phyloP scores from a whole-genome alignment of 1,139 yeast genomes.

The Pichia sp. region DNA sequence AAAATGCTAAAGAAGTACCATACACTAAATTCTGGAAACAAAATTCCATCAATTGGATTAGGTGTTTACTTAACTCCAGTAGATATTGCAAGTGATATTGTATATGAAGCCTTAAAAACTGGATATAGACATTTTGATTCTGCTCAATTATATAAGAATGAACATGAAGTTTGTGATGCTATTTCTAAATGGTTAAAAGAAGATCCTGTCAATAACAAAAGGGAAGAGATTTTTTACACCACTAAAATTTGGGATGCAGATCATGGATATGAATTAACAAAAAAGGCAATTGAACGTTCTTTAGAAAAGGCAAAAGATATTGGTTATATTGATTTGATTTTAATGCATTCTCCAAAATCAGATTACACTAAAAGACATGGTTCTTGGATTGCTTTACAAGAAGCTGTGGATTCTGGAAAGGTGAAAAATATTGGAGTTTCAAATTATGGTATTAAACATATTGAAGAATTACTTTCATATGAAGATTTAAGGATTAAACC shows the following conservation, averaged over 20 bases:
- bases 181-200: constrained; percentile 43
- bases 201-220: constrained; percentile 34
- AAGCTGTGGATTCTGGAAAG: constrained; percentile 31
- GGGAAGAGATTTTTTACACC: constrained; percentile 32
- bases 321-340: constrained; percentile 38
- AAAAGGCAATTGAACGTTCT: constrained; percentile 31
- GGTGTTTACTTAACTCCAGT: constrained; percentile 50
- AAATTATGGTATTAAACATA: constrained; percentile 36
- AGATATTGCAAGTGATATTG: constrained; percentile 36
- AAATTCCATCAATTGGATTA: constrained; percentile 52
- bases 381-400: constrained; percentile 42
- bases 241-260: constrained; percentile 35
- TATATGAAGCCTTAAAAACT: constrained; percentile 45
- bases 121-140: constrained; percentile 73
- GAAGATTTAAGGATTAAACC: constrained; percentile 38
- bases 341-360: constrained; percentile 38
- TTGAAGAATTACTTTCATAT: constrained; percentile 34
- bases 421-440: constrained; percentile 40
- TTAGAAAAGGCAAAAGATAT: constrained; percentile 38
- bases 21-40: constrained; percentile 34
- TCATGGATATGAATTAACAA: constrained; percentile 39
- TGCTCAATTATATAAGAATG: constrained; percentile 55
- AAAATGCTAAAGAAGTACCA: constrained; percentile 1
- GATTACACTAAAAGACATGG: constrained; percentile 34
- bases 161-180: constrained; percentile 46